Base-by-base conservation (phyloP, 83 land plant genomes). In the Diphasiastrum complanatum region DNA sequence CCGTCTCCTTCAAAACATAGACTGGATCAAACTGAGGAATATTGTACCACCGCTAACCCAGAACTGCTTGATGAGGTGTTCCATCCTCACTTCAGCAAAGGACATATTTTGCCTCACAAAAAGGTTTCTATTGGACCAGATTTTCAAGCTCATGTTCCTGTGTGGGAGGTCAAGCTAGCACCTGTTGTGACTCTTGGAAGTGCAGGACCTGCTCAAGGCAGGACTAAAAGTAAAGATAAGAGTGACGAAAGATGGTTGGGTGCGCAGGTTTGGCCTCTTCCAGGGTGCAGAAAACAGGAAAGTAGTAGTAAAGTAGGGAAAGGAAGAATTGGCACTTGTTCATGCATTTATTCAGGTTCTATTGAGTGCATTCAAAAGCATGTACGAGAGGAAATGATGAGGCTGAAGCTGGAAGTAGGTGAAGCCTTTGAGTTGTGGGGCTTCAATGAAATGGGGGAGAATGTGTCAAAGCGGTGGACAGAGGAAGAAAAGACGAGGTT, bases 401-500 rank as follows among this genome's bases (percentile, higher is more conserved):
- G 61, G 49, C 50, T 85, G 63, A 72, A 66, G 51, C 33, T 33
- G 45, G 96, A 85, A 61, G 64, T 85, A 2, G 91, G 91, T 16
- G 25, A 67, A 8, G 73, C 69, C 12, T 89, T 80, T 67, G 63
- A 45, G 57, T 25, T 1, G 22, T 78, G 81, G 90, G 79, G 68
- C 27, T 78, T 89, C 51, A 60, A 81, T 57, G 67, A 69, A 12
- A 89, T 89, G 96, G 96, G 95, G 10, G 96, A 89, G 60, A 76
- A 79, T 60, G 75, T 81, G 30, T 60, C 96, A 33, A 70, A 63
- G 0, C 50, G 48, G n/a, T 89, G 96, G 96, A 80, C 83, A 34
- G 52, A 47, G 40, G 70, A 72, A 22, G 96, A 85, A 28, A 83
- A 89, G 66, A 58, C 47, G 30, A 71, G 46, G 26, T 85, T 89